Evolutionary conservation across 306 rosid species (phyloP).

Genomic region (Mimosa pudica): DNA sequence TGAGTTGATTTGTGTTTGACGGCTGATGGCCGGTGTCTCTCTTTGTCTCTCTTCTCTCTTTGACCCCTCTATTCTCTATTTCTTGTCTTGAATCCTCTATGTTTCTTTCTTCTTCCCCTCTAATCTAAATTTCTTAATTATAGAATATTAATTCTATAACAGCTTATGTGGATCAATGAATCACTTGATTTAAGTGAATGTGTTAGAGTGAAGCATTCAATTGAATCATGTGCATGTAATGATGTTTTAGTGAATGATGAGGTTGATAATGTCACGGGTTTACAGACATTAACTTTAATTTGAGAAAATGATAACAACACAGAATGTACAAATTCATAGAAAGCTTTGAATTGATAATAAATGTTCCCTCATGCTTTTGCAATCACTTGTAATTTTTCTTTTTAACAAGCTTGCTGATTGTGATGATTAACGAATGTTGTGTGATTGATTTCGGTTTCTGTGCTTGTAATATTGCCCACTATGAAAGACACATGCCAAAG

Average conservation of each 20-base stretch:
- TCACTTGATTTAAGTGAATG: background rate
- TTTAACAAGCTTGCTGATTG: background rate
- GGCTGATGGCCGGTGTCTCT: too few relatives aligned
- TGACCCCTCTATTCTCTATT: too few relatives aligned
- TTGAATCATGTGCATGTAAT: constrained; percentile 1
- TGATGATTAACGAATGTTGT: background rate
- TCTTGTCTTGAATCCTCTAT: too few relatives aligned
- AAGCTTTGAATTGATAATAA: background rate
- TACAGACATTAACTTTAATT: background rate
- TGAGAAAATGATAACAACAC: background rate
- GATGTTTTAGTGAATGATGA: background rate
- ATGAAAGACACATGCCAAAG: constrained; percentile 14
- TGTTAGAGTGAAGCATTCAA: background rate
- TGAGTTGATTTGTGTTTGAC: too few relatives aligned
- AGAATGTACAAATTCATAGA: background rate
- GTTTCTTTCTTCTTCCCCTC: too few relatives aligned
- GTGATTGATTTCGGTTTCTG: constrained; percentile 21
- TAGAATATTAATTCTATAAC: too few relatives aligned
- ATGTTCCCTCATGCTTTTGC: background rate
- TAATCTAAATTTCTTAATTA: too few relatives aligned
- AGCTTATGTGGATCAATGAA: background rate
- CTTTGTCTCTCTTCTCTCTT: too few relatives aligned
- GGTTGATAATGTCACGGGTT: background rate
- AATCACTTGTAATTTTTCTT: background rate
- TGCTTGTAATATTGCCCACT: constrained; percentile 18